A percentile compares a stretch with the other conserved stretches of the same genome.
These are phyloP conservation scores for Teratosphaeria gauchensis DNA, from an alignment of 2,329 filamentous ascomycete genomes.

Conservation along the genomic window DNA sequence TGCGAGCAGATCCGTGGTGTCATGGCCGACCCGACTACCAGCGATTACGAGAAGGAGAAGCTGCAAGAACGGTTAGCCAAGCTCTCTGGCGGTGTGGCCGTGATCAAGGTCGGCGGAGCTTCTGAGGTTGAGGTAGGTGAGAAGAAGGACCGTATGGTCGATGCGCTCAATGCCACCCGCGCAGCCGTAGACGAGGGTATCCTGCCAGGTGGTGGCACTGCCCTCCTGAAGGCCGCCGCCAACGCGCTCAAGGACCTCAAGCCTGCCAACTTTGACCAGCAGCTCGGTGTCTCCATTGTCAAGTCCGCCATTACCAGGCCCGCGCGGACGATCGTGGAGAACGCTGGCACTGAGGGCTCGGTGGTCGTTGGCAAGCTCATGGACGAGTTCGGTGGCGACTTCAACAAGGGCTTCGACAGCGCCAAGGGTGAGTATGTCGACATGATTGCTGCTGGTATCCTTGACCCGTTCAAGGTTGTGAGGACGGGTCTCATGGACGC, in stretches of 20 bases:
- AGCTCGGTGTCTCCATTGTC: constrained; percentile 93
- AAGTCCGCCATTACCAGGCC: constrained; percentile 97
- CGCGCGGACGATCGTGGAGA: constrained; percentile 92
- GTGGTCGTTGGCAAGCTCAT: constrained; percentile 97
- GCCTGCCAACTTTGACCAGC: constrained; percentile 94
- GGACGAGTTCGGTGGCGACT: constrained; percentile 82
- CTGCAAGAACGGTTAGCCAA: constrained; percentile 99
- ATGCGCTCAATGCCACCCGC: constrained; percentile 94
- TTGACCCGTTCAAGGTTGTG: constrained; percentile 98
- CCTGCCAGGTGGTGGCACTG: constrained; percentile 94
- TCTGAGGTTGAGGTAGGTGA: constrained; percentile 98
- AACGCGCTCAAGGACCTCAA: constrained; percentile 79
- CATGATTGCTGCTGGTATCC: constrained; percentile 95
- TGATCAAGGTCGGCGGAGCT: constrained; percentile 97
- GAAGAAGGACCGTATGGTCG: constrained; percentile 99
- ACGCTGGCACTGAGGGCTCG: constrained; percentile 89
- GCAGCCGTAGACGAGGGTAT: constrained; percentile 99
- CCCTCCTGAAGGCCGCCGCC: constrained; percentile 89
- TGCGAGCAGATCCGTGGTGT: constrained; percentile 99
- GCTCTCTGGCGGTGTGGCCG: constrained; percentile 95
- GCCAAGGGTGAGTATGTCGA: constrained; percentile 96
- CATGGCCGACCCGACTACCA: constrained; percentile 86
- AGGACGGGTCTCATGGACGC: constrained; percentile 92
- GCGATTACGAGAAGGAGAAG: constrained; percentile 99
- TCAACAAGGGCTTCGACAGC: constrained; percentile 98